These are phyloP conservation scores for Leptoxyphium fumago DNA, from an alignment of 2,329 filamentous ascomycete genomes.

Conservation along the genomic window DNA sequence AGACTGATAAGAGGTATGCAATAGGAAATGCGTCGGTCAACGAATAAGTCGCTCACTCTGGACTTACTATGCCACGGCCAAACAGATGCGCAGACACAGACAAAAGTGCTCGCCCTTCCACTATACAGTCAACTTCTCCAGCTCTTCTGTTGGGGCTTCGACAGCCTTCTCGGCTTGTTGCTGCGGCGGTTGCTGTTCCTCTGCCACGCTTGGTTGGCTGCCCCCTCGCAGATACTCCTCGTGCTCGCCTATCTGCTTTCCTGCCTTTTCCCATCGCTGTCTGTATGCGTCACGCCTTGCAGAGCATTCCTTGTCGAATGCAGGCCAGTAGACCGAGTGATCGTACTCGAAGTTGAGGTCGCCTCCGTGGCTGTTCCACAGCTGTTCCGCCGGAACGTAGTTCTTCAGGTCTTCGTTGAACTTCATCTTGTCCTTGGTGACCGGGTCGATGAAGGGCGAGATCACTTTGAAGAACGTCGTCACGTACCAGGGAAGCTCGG, in stretches of 20 bases:
- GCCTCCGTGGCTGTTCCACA: conserved; percentile 67
- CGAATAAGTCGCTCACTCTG: too few relatives aligned
- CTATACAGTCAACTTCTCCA: conserved; percentile 10
- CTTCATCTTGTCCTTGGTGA: conserved; percentile 88
- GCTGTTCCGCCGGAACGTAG: conserved; percentile 67
- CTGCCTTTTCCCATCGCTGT: conserved; percentile 63
- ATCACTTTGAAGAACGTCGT: conserved; percentile 93
- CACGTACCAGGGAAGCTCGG: conserved; percentile 84
- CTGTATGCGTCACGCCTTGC: conserved; percentile 47
- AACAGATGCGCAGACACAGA: too few relatives aligned
- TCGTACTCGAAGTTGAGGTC: conserved; percentile 84
- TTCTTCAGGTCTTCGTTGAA: conserved; percentile 85
- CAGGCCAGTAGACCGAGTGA: conserved; percentile 78
- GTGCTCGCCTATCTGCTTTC: conserved; percentile 69
- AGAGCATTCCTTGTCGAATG: conserved; percentile 56
- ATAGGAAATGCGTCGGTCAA: too few relatives aligned
- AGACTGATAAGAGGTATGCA: too few relatives aligned
- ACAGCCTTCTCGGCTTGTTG: conserved; percentile 2
- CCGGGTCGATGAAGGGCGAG: conserved; percentile 87
- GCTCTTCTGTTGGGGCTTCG: conserved; percentile 8
- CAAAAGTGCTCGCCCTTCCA: too few relatives aligned
- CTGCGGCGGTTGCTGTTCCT: conserved; percentile 7
- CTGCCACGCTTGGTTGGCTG: conserved; percentile 15
- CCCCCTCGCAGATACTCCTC: conserved; percentile 80
- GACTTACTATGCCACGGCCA: too few relatives aligned